Evolutionary conservation across 805 yeast genomes (phyloP), one percentile per base, ranked within the genome.

Genomic region (Candida ovalis): DNA sequence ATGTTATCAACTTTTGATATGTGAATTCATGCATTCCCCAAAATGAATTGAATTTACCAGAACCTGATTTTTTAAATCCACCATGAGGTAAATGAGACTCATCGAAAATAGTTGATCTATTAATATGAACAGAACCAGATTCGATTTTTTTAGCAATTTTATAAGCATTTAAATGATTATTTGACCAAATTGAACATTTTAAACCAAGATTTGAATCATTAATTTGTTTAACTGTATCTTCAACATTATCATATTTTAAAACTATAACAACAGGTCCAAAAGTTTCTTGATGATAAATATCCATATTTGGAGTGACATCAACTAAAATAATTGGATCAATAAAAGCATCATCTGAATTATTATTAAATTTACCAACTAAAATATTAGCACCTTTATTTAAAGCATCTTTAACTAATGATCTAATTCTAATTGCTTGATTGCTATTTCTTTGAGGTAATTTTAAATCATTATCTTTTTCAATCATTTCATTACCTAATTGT

Each of bases 11-110:
- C 55, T 75, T 74, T 9, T 58, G 46, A 45, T 65, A 67, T 7
- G 64, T 50, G 50, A 75, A 75, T 50, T 69, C 74, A 32, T 70
- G 68, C 24, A 75, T 54, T 0, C 79, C 79, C 78, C 78, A 75
- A 10, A 42, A 46, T 17, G 74, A 60, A 52, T 74, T 74, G 64
- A 75, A 73, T 41, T 73, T 56, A 7, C 78, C 79, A 27, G 47
- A 49, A 1, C 80, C 80, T 43, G 76, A 72, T 5, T 49, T 45
- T 46, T 72, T 73, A 22, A 68, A 61, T 9, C 78, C 79, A 1
- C 80, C 79, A 52, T 74, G 79, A 0, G 79, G 79, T 5, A 61
- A 52, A 42, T 61, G 60, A 3, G 61, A 45, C 44, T 60, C 61
- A 43, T 56, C 63, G 22, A 45, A 46, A n/a, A 60, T 49, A 8